phyloP scores from a whole-genome alignment of 371 early-diverging fungal genomes.

The Apophysomyces variabilis region DNA sequence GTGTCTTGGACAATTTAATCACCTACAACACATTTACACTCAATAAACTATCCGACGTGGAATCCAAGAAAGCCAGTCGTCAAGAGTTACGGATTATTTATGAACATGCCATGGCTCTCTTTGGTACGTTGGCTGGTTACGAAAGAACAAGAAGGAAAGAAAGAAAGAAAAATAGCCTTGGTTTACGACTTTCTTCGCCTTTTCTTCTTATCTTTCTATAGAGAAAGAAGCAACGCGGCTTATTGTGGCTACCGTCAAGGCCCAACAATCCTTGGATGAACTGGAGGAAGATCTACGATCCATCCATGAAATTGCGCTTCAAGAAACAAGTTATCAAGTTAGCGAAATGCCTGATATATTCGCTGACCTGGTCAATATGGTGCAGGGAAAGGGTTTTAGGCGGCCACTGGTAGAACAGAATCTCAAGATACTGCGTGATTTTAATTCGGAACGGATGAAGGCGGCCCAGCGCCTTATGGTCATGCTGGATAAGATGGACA shows the following conservation, averaged over 20 bases:
- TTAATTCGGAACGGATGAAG: conserved; percentile 37
- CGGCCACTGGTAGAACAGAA: conserved; percentile 45
- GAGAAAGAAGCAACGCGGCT: conserved; percentile 44
- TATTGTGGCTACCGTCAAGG: conserved; percentile 42
- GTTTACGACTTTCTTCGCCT: no score
- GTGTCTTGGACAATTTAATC: conserved; percentile 48
- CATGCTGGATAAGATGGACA: conserved; percentile 48
- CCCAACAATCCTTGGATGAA: conserved; percentile 32
- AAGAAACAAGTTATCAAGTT: conserved; percentile 43
- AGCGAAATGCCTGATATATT: conserved; percentile 37
- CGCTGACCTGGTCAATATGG: conserved; percentile 36
- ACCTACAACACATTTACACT: conserved; percentile 54
- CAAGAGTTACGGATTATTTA: conserved; percentile 44
- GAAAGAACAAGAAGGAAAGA: neutral
- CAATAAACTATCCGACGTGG: conserved; percentile 37
- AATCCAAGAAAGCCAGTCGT: conserved; percentile 31
- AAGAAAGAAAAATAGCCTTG: neutral
- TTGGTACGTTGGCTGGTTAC: conserved; percentile 22
- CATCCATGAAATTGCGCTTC: conserved; percentile 47
- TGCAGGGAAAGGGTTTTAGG: conserved; percentile 35
- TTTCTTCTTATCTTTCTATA: neutral
- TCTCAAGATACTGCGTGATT: conserved; percentile 36
- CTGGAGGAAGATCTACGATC: conserved; percentile 46
- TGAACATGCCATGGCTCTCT: conserved; percentile 46
- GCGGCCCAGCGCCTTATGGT: conserved; percentile 40